Evolutionary conservation across 176 grass and related monocot genomes (phyloP), one percentile per base, ranked within the genome.

Genomic region (Triticum timopheevii): DNA sequence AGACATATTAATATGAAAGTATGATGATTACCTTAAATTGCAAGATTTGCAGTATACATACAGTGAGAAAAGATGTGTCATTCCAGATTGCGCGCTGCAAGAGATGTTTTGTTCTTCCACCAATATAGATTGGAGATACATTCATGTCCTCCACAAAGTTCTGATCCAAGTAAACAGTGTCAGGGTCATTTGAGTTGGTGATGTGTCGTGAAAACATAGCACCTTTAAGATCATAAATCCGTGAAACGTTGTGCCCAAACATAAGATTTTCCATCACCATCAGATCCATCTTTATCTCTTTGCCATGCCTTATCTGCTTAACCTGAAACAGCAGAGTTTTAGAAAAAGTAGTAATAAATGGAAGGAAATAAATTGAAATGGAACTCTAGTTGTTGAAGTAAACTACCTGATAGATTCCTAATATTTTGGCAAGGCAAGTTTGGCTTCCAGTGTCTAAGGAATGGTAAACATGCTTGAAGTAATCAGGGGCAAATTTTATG

Each of bases 241-340:
- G 90, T 73, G 90, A 93, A 77, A 98, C 74, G 73, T 90, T 91
- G 78, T 86, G 92, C 34, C 97, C 97, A 78, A 93, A 99, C 22
- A 96, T 91, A 91, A 96, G 92, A 66, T 99, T 99, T 90, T 99
- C 97, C 97, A 99, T 99, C 87, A 99, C 97, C 97, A 99, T 92
- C 69, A 99, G 70, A 84, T 96, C 97, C 7, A 88, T 93, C 85
- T 88, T 96, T 54, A 88, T 77, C 77, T 96, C 97, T 84, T 93
- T 98, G 49, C 94, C 94, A 86, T 92, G 75, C 88, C 87, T 94
- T 62, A 72, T 83, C 88, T 94, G 86, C 36, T 92, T 92, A 59
- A 98, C 90, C 93, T 95, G 86, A 80, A 80, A 77, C 13, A 67
- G 9, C 38, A 19, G 85, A 79, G 35, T 45, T 73, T 66, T 73